Evolutionary conservation across 2,329 filamentous ascomycete genomes (phyloP).

Genomic region (Colletotrichum karsti): DNA sequence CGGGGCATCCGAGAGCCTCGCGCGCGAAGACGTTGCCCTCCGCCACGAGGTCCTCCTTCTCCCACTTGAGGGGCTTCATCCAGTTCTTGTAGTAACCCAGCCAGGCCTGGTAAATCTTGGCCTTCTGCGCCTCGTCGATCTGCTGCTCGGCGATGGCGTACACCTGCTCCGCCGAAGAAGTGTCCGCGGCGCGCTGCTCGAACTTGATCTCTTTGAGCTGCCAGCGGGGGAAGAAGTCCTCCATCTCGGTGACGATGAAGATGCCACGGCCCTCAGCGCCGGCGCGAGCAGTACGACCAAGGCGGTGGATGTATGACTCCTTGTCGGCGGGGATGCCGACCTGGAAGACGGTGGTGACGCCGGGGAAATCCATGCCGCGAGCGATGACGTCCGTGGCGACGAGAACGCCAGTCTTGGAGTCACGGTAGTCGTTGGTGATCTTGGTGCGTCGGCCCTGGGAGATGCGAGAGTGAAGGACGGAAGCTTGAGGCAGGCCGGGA

Average conservation of each 20-base stretch:
- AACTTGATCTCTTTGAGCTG: conserved; percentile 64
- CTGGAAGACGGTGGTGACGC: conserved; percentile 74
- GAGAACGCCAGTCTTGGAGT: conserved; percentile 59
- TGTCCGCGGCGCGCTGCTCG: conserved; percentile 51
- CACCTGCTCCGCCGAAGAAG: conserved; percentile 51
- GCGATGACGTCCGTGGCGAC: conserved; percentile 77
- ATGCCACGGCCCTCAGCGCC: conserved; percentile 70
- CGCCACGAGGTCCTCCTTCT: conserved; percentile 53
- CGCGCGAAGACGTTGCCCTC: conserved; percentile 60
- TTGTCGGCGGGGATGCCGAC: conserved; percentile 66
- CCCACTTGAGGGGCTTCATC: conserved; percentile 53
- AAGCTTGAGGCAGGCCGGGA: conserved; percentile 51
- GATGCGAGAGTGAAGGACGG: conserved; percentile 60
- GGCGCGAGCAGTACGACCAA: conserved; percentile 74
- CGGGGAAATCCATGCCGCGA: conserved; percentile 77
- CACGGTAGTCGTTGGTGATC: conserved; percentile 72
- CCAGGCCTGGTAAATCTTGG: conserved; percentile 65
- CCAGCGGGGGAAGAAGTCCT: conserved; percentile 58
- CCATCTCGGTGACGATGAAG: conserved; percentile 62
- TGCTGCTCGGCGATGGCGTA: conserved; percentile 42
- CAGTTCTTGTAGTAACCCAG: conserved; percentile 64
- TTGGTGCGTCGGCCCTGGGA: conserved; percentile 57
- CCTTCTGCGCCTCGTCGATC: conserved; percentile 54
- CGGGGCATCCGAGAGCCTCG: conserved; percentile 54
- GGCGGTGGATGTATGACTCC: conserved; percentile 73